Evolutionary conservation across 352 stramenopile species (phyloP), one percentile per base, ranked within the genome.

Genomic region (Globisporangium nagaii): DNA sequence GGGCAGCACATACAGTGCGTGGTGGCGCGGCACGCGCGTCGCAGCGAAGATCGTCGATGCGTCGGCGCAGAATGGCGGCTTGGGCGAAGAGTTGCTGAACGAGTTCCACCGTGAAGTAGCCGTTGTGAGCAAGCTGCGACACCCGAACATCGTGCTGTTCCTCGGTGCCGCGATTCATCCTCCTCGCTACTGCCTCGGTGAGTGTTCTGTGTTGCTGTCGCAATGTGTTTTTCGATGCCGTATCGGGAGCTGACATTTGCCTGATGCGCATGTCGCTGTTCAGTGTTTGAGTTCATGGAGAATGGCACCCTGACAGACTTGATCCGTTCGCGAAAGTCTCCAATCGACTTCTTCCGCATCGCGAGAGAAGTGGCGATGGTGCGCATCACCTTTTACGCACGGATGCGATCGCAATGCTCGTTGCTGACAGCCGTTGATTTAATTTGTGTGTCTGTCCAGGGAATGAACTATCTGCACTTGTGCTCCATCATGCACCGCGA

Each of bases 401-500:
- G n/a, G n/a, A n/a, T n/a, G n/a, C n/a, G n/a, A n/a, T n/a, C n/a
- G n/a, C n/a, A n/a, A n/a, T n/a, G n/a, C n/a, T n/a, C n/a, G n/a
- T n/a, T n/a, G n/a, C n/a, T n/a, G n/a, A n/a, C n/a, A n/a, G n/a
- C n/a, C n/a, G n/a, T n/a, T n/a, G n/a, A n/a, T n/a, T n/a, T n/a
- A n/a, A n/a, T n/a, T n/a, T 34, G 4, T 9, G 17, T 51, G 37
- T 13, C 19, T 3, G 43, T 63, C 2, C 70, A 81, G 79, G 89
- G 90, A 45, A 95, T 98, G 88, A 94, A 95, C 50, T 98, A 98
- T 65, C 83, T 96, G 55, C 93, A 98, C 57, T 67, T 96, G 53
- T 88, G 86, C 58, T 96, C 90, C 15, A 93, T 98, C 41, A 89
- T 98, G 69, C 95, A 98, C 66, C 87, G 95, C 47, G 95, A 98